Base-by-base conservation (phyloP, 176 grass and related monocot species). In the Lolium rigidum region DNA sequence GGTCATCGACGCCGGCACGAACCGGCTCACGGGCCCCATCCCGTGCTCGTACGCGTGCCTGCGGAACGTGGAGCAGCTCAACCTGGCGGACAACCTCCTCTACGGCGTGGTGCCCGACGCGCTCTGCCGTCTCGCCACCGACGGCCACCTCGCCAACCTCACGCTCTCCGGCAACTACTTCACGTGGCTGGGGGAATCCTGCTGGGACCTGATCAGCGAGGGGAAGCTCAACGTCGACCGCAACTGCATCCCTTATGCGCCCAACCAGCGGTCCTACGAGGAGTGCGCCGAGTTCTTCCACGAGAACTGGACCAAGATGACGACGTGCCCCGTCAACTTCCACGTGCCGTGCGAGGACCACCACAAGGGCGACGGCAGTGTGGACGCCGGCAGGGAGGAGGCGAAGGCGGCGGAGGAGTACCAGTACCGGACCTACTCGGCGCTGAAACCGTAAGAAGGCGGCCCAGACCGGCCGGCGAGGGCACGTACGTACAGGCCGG, bases 141-240 rank as follows among this genome's bases (percentile, higher is more conserved):
- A 76, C 80, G 24, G 86, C 8, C 7, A 28, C 31, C 93, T 98
- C 65, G 21, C n/a, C 71, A 97, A 98, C 87, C 87, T 98, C 64
- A 90, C 93, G 35, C 87, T 98, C 72, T 95, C 93, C n/a, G 86
- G 24, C 74, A 98, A 98, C 91, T 98, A 92, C 91, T 94, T 98
- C 80, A 93, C 93, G n/a, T 92, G 89, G 41, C 28, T 98, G 0
- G 95, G 93, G 7, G 38, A 78, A 2, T 87, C 73, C 83, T 98
- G 95, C 93, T 86, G 80, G 85, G 65, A 25, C 25, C 68, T 98
- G 3, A 35, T 98, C 82, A 71, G 78, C 73, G 21, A 77, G 3
- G 84, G 86, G 9, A 80, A 61, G 72, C 74, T 98, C 87, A 88
- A 94, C 85, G 91, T 98, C 82, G 90, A 87, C 7, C 81, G 87